phyloP scores from a whole-genome alignment of 441 rosid genomes.

The Viola pubescens region DNA sequence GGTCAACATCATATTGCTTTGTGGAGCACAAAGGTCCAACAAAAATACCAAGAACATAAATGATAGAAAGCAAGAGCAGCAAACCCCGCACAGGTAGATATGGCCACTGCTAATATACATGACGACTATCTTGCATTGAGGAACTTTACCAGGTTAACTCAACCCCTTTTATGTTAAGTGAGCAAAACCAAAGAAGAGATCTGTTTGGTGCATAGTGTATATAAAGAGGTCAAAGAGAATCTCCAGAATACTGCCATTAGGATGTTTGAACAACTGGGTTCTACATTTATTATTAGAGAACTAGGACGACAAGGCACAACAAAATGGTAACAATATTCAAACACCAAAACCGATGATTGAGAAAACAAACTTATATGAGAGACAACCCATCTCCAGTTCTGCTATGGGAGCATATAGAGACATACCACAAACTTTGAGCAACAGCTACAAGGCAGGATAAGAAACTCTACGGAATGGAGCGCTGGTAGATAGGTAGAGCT shows the following conservation, averaged over 20 bases:
- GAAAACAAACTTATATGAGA: constrained; percentile 14
- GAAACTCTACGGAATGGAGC: constrained; percentile 59
- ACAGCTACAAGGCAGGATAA: constrained; percentile 3
- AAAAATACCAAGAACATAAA: too few species aligned
- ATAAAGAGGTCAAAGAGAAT: not conserved
- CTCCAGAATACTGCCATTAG: not conserved
- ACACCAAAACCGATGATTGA: constrained; percentile 8
- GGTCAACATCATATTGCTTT: too few species aligned
- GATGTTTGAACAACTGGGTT: not conserved
- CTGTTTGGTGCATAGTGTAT: not conserved
- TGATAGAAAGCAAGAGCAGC: too few species aligned
- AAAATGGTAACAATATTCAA: constrained; percentile 3
- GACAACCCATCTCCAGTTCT: constrained; percentile 2
- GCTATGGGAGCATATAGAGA: constrained; percentile 6
- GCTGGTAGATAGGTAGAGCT: constrained; percentile 83
- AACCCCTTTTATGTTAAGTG: too few species aligned
- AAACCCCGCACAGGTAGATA: too few species aligned
- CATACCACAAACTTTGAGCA: constrained; percentile 11
- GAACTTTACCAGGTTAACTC: too few species aligned
- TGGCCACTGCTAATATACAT: too few species aligned
- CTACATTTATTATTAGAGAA: constrained; percentile 19
- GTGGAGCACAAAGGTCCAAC: too few species aligned
- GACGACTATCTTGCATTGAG: too few species aligned
- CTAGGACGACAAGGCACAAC: constrained; percentile 10
- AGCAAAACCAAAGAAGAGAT: not conserved